Base-by-base conservation (phyloP, 106 monocot genomes). In the Allium fistulosum region DNA sequence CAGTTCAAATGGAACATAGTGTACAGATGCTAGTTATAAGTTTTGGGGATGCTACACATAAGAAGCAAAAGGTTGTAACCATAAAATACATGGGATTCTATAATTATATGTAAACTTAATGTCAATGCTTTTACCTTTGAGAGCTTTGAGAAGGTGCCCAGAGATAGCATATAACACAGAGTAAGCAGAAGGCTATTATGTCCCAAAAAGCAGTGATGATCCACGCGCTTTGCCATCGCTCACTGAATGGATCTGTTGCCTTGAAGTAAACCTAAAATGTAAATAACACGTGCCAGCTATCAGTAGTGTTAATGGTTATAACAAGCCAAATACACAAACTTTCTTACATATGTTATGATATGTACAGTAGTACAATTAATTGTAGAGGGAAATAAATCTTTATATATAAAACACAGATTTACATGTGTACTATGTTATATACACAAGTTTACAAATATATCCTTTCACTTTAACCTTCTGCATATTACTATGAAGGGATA, bases 131-230 rank as follows among this genome's bases (percentile, higher is more conserved):
- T 45, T 64, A 92, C 96, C 96, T 75, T 76, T 86, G 96, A 10
- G 96, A 92, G 61, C 86, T 92, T 74, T 96, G 96, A 65, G 96
- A 96, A 56, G 96, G 96, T 45, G 82, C 79, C 96, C 96, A 96
- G 10, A 96, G 82, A 59, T 82, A 96, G 71, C 88, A 88, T 52
- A 96, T 80, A 4, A 96, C 92, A 71, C 81, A 80, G 8, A 92
- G 84, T 59, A 96, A 73, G 6, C 72, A 70, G 58, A 88, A 86
- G 59, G 92, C 76, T 37, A 92, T 77, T 67, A 89, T 74, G 66
- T 96, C 81, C 96, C 96, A 96, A 58, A 96, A 96, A 48, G 88
- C 96, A 51, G 88, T 92, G 71, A 96, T 88, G 58, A 96, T 87
- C 96, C 96, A 96, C 49, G 96, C 92, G 61, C 82, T 97, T 78